These are phyloP conservation scores for Wickerhamomyces silvicola DNA, from an alignment of 805 yeast species.

Conservation along the genomic window DNA sequence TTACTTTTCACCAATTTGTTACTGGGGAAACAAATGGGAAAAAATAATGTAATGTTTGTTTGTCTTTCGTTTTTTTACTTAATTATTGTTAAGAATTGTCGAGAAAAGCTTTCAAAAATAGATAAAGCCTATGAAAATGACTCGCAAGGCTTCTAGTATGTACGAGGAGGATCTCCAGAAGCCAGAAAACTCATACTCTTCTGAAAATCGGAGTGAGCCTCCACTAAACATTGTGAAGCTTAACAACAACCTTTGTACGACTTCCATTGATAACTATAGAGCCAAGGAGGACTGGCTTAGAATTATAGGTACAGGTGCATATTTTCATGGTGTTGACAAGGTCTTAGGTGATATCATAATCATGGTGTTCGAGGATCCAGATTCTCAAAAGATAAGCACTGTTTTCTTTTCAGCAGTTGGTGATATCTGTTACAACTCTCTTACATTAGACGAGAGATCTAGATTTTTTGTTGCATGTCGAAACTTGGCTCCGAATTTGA, in stretches of 20 bases:
- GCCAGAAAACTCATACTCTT: slow-evolving; percentile 2
- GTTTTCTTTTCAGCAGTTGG: slow-evolving; percentile 63
- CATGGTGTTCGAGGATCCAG: slow-evolving; percentile 44
- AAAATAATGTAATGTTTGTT: too few species aligned
- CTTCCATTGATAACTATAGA: slow-evolving; percentile 13
- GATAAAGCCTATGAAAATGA: too few species aligned
- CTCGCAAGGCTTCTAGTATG: slow-evolving; percentile 19
- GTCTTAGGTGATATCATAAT: slow-evolving; percentile 38
- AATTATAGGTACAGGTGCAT: slow-evolving; percentile 43
- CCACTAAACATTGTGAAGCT: slow-evolving; percentile 17
- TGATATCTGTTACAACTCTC: slow-evolving; percentile 46
- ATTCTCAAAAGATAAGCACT: slow-evolving; percentile 42
- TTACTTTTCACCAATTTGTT: too few species aligned
- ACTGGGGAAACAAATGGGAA: too few species aligned
- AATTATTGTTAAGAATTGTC: too few species aligned
- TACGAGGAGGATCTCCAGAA: slow-evolving; percentile 17
- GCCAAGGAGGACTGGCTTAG: slow-evolving; percentile 32
- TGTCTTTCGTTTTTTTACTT: too few species aligned
- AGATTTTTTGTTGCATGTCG: slow-evolving; percentile 75
- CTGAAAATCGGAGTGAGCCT: slow-evolving; percentile 11
- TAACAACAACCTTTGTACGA: slow-evolving; percentile 13
- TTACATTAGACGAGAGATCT: slow-evolving; percentile 54
- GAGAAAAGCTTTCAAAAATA: too few species aligned
- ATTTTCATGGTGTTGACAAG: slow-evolving; percentile 44
- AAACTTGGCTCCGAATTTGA: slow-evolving; percentile 47